These are phyloP conservation scores for Colletotrichum viniferum DNA, from an alignment of 2,329 filamentous ascomycete species.

Conservation along the genomic window DNA sequence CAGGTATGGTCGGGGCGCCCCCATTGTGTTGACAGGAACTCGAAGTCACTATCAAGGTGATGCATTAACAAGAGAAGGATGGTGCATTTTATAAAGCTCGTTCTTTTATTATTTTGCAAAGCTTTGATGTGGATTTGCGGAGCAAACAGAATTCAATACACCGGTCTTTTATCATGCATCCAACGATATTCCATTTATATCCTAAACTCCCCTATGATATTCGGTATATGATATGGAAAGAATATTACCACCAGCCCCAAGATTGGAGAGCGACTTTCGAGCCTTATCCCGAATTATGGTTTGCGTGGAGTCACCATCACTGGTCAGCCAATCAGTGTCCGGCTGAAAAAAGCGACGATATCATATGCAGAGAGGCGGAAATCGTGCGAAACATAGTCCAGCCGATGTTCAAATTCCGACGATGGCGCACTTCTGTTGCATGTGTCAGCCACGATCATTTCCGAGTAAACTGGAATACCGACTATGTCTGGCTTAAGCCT, in stretches of 20 bases:
- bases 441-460: background rate
- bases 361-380: background rate
- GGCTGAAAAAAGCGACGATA: background rate
- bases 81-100: background rate
- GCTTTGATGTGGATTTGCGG: background rate
- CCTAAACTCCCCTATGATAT: background rate
- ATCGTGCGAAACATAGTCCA: background rate
- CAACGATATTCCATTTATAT: background rate
- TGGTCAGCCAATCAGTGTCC: background rate
- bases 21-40: background rate
- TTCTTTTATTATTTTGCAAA: background rate
- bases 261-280: background rate
- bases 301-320: background rate
- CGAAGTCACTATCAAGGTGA: background rate
- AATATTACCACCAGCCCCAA: background rate
- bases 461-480: background rate
- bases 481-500: background rate
- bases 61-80: background rate
- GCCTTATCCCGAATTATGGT: background rate
- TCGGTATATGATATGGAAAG: background rate
- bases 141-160: background rate
- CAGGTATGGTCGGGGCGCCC: too few species aligned
- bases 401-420: background rate
- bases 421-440: background rate
- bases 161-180: background rate